Evolutionary conservation across 2,329 filamentous ascomycete species (phyloP).

Genomic region (Pestalotiopsis sp.): DNA sequence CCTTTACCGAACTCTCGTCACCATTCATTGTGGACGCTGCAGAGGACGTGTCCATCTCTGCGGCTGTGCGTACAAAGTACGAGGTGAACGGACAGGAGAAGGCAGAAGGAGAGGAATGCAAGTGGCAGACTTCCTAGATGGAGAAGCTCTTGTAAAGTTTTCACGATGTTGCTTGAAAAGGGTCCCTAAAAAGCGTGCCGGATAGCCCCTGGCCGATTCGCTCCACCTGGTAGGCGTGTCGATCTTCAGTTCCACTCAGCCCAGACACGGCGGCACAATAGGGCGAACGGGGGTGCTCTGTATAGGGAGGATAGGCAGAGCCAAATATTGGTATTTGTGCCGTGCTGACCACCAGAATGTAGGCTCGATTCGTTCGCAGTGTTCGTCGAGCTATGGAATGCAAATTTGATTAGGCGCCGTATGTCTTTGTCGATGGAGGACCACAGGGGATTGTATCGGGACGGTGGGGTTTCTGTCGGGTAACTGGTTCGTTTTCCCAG

Average conservation of each 20-base stretch:
- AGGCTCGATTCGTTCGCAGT: too few relatives aligned
- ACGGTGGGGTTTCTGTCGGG: too few relatives aligned
- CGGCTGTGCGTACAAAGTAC: not conserved
- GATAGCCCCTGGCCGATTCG: not conserved
- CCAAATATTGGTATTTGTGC: too few relatives aligned
- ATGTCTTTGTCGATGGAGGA: too few relatives aligned
- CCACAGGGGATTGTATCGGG: too few relatives aligned
- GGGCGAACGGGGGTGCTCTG: too few relatives aligned
- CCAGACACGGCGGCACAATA: not conserved
- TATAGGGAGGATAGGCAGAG: too few relatives aligned
- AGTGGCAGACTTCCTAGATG: not conserved
- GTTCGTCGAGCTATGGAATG: too few relatives aligned
- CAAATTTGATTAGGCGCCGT: too few relatives aligned
- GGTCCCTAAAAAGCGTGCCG: not conserved
- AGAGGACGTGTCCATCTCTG: not conserved
- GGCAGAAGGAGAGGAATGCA: not conserved
- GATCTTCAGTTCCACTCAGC: not conserved
- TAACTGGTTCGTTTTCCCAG: too few relatives aligned
- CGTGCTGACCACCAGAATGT: too few relatives aligned
- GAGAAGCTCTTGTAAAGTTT: not conserved
- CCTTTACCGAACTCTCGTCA: conserved; percentile 4
- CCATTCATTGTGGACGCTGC: conserved; percentile 6
- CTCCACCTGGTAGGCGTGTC: not conserved
- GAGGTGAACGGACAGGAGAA: not conserved
- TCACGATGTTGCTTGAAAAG: not conserved